Evolutionary conservation across 2,329 filamentous ascomycete genomes (phyloP), one percentile per base, ranked within the genome.

Genomic region (Stagonosporopsis chrysanthemi): DNA sequence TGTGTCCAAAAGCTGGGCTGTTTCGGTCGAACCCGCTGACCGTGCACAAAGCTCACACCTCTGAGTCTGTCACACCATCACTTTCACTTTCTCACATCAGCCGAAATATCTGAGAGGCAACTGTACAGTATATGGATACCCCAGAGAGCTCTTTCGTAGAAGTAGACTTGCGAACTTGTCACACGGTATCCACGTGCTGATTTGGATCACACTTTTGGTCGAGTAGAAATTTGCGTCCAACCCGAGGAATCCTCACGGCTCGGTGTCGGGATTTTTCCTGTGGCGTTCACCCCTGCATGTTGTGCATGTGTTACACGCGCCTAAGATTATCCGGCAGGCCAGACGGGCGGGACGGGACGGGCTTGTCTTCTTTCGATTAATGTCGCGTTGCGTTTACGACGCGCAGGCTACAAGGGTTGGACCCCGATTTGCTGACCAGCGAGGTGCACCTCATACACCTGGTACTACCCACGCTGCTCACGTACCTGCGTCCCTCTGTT

Each of bases 301-400:
- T 23, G 41, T 17, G 24, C 50, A 33, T 36, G 39, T 42, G 42
- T 50, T 41, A 54, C 47, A 56, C 53, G 51, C 56, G 35, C 46
- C 54, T 61, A 51, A 44, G 49, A 49, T 29, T 39, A 61, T 63
- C 31, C 28, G 59, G 64, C 52, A 63, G 61, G 56, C 53, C 54
- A 51, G 35, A 52, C 52, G 17, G 28, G 43, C 23, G 56, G 45
- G 39, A 45, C 49, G 31, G 43, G 38, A 50, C 39, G 47, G 43
- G 26, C 15, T 44, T 23, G 28, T 8, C 14, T 40, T 40, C 33
- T 24, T 39, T 36, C 24, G 22, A 35, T 28, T 29, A 52, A 60
- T 42, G 7, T 38, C 48, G 39, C 45, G 45, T 35, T 45, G 54
- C 36, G 48, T 44, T 28, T 60, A 41, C 17, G 44, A 42, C n/a